These are phyloP conservation scores for Neonectria hederae DNA, from an alignment of 2,329 filamentous ascomycete species.

Conservation along the genomic window DNA sequence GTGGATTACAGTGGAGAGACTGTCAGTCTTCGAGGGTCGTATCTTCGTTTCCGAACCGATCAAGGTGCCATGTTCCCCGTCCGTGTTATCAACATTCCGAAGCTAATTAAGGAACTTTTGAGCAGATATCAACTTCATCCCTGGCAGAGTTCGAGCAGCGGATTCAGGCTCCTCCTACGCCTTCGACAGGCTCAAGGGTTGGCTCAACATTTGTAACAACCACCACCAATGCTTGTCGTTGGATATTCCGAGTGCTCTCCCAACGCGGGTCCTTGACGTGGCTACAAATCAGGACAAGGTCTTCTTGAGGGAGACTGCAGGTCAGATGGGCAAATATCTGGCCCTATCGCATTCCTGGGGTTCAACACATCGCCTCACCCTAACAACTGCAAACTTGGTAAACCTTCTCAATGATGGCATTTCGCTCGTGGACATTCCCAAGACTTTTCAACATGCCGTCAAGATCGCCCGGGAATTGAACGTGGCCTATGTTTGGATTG, in stretches of 20 bases:
- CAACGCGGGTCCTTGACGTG: not conserved
- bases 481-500: slow-evolving; percentile 31
- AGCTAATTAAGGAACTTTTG: not conserved
- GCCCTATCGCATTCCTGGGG: not conserved
- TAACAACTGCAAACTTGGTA: not conserved
- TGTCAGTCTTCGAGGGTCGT: not conserved
- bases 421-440: not conserved
- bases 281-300: not conserved
- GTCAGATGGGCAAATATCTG: not conserved
- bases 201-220: not conserved
- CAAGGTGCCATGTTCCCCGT: not conserved
- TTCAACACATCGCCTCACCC: not conserved
- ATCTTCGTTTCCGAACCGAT: not conserved
- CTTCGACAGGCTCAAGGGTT: not conserved
- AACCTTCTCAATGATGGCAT: not conserved
- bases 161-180: not conserved
- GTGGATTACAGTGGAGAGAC: not conserved
- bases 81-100: not conserved
- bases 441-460: not conserved
- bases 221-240: not conserved
- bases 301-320: not conserved
- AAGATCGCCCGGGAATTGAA: not conserved
- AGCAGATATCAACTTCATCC: not conserved
- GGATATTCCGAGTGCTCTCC: not conserved
- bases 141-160: not conserved